Percentiles rank a stretch among this genome's conserved stretches.
Conservation (phyloP, 148 eudicot species). For the Diospyros lotus region DNA sequence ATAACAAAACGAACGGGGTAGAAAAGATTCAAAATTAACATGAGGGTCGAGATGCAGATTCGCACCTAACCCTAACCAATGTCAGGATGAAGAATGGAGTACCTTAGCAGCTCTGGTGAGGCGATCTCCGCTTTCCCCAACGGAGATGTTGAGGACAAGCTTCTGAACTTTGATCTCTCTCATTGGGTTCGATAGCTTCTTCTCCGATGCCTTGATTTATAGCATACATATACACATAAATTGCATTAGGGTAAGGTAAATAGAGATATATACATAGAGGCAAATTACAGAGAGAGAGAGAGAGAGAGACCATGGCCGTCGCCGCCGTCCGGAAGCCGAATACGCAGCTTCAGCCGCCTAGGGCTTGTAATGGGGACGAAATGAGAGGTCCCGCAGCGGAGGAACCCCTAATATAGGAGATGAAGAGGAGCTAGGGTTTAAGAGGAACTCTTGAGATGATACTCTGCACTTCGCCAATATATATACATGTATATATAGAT, state of each 20-base stretch:
- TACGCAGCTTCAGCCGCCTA: neutral
- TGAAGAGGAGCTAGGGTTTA: neutral
- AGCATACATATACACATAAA: neutral
- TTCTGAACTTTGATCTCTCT: constrained; percentile 78
- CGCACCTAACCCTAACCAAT: neutral
- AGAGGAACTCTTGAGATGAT: too few relatives aligned
- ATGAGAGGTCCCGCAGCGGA: neutral
- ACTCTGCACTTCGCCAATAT: too few relatives aligned
- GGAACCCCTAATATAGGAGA: neutral
- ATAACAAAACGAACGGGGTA: neutral
- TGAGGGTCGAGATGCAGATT: neutral
- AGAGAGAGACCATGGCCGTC: neutral
- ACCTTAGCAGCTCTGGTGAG: constrained; percentile 70
- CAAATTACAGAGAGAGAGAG: neutral
- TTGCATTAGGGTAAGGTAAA: neutral
- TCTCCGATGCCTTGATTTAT: constrained; percentile 50
- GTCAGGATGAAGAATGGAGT: neutral
- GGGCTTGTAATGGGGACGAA: neutral
- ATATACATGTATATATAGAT: too few relatives aligned
- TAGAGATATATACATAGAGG: too few relatives aligned
- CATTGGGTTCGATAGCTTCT: constrained; percentile 69
- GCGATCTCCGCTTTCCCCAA: constrained; percentile 78
- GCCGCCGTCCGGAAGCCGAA: neutral
- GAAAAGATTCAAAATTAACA: neutral
- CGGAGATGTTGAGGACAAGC: constrained; percentile 76